phyloP scores from a whole-genome alignment of 148 eudicot genomes.

The Cornus controversa region DNA sequence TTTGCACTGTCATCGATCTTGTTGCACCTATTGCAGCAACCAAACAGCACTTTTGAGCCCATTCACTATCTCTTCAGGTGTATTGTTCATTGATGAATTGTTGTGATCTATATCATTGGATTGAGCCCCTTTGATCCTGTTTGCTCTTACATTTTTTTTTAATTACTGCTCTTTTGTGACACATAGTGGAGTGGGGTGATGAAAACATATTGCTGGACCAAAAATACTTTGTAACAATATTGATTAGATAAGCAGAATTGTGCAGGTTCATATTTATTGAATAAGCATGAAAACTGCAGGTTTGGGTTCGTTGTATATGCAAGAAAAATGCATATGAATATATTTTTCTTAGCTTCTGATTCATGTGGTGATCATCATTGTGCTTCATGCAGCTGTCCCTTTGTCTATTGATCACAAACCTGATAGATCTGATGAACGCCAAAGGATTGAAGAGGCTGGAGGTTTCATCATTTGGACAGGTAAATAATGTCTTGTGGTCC shows the following conservation, averaged over 20 bases:
- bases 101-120: background rate
- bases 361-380: constrained; percentile 4
- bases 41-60: background rate
- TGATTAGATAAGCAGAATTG: background rate
- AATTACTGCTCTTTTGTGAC: background rate
- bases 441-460: constrained; percentile 78
- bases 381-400: constrained; percentile 55
- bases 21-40: background rate
- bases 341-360: background rate
- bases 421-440: constrained; percentile 73
- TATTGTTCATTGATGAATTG: too few relatives aligned
- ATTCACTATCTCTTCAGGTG: background rate
- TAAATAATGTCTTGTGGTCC: constrained; percentile 11
- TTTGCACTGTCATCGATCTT: background rate
- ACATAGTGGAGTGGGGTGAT: background rate
- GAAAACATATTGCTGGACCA: background rate
- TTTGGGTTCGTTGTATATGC: background rate
- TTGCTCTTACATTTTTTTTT: background rate
- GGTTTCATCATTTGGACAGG: constrained; percentile 85
- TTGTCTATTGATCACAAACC: constrained; percentile 80
- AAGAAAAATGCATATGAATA: background rate
- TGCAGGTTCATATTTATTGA: background rate
- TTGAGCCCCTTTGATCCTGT: constrained; percentile 3
- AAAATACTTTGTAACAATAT: background rate
- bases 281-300: background rate